phyloP scores from a whole-genome alignment of 768 basidiomycete genomes.

The Pleurotus salmoneostramineus region DNA sequence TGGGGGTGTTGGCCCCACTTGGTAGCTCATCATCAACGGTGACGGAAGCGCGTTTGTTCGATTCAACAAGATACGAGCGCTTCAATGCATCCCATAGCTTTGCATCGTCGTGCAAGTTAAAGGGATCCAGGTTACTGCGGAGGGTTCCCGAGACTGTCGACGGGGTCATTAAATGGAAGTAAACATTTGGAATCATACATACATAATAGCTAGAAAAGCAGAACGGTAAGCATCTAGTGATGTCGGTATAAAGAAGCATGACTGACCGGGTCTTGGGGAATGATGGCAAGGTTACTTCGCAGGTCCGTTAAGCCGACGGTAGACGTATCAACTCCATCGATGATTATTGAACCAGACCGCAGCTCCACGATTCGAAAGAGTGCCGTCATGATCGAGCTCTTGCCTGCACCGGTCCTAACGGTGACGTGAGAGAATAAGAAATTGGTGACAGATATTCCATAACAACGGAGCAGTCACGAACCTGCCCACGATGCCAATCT shows the following conservation, averaged over 20 bases:
- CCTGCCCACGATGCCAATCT: constrained; percentile 87
- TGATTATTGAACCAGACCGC: constrained; percentile 64
- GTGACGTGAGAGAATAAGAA: neutral
- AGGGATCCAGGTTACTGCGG: constrained; percentile 87
- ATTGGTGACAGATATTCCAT: neutral
- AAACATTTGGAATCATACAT: constrained; percentile 12
- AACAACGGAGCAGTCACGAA: constrained; percentile 8
- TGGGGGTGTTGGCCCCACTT: constrained; percentile 39
- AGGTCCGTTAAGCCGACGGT: constrained; percentile 75
- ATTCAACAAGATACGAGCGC: constrained; percentile 78
- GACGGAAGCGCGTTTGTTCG: constrained; percentile 24
- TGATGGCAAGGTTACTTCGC: constrained; percentile 66
- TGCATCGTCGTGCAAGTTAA: constrained; percentile 75
- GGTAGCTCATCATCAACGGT: constrained; percentile 23
- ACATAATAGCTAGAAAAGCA: constrained; percentile 40
- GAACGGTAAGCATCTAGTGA: constrained; percentile 9
- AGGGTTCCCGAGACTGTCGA: constrained; percentile 71
- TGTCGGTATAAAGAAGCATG: neutral
- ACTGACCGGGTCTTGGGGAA: constrained; percentile 78
- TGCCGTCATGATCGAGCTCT: constrained; percentile 87
- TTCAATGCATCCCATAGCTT: constrained; percentile 85
- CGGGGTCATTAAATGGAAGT: neutral
- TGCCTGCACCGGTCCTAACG: constrained; percentile 76
- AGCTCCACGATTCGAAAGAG: constrained; percentile 85
- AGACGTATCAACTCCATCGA: constrained; percentile 85